Conservation (phyloP, 257 asterid species). For the Thymus mandschuricus region DNA sequence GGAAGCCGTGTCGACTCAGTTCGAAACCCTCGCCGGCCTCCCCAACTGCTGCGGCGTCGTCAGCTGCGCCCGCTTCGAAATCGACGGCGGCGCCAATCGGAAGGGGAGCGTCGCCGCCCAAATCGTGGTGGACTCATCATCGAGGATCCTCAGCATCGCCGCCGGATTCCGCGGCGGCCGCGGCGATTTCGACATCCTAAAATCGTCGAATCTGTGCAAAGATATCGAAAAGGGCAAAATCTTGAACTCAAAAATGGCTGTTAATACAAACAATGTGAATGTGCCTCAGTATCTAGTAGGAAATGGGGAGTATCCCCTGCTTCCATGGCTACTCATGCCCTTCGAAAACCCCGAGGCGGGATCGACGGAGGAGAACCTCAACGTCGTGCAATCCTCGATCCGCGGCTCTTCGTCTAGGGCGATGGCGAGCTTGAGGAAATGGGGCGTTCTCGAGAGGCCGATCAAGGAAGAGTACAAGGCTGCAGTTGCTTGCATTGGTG, state of each 20-base stretch:
- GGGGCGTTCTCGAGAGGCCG: conserved; percentile 65
- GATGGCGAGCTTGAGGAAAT: conserved; percentile 63
- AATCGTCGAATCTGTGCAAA: conserved; percentile 53
- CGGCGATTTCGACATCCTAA: conserved; percentile 45
- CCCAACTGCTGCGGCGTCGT: conserved; percentile 85
- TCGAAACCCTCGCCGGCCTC: conserved; percentile 64
- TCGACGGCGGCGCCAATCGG: conserved; percentile 6
- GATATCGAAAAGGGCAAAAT: conserved; percentile 51
- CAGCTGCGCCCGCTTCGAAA: conserved; percentile 53
- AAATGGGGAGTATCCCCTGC: conserved; percentile 54
- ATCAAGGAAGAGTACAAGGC: conserved; percentile 53
- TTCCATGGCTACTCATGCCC: conserved; percentile 73
- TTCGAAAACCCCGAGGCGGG: conserved; percentile 46
- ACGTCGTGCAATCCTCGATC: conserved; percentile 43
- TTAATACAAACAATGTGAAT: conserved; percentile 37
- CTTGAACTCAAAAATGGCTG: conserved; percentile 40
- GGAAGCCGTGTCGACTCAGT: conserved; percentile 52
- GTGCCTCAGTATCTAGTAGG: conserved; percentile 68
- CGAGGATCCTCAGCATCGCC: conserved; percentile 65
- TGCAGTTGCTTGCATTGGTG: conserved; percentile 73
- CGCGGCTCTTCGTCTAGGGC: conserved; percentile 44
- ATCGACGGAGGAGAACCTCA: conserved; percentile 60
- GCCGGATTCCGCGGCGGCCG: conserved; percentile 72
- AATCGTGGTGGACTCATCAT: conserved; percentile 70
- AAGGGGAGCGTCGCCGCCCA: conserved; percentile 63